Evolutionary conservation across 768 basidiomycete species (phyloP), one percentile per base, ranked within the genome.

Genomic region (Melanogaster broomeanus): DNA sequence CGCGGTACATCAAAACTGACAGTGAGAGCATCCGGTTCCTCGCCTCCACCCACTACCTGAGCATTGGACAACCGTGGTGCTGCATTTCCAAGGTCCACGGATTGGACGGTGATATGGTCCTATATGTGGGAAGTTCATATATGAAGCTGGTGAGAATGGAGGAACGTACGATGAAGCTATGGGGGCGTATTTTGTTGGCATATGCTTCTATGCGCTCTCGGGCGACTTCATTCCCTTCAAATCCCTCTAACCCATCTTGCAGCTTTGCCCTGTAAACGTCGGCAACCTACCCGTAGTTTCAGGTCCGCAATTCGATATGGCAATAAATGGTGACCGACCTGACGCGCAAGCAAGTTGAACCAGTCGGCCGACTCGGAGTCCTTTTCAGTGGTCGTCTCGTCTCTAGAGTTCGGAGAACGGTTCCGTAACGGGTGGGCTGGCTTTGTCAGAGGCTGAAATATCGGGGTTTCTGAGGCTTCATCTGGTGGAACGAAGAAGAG

Each of bases 91-190:
- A 97, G 78, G 57, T 93, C 82, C 13, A 96, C 81, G 0, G 90
- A 85, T 57, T 93, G 91, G 5, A 98, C 81, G 51, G 84, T 83
- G 48, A 96, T 92, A 53, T 87, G 81, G 61, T 93, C 93, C 95
- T 96, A 55, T 3, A 24, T 30, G n/a, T 19, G 44, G 49, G 53
- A 19, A 34, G 21, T 45, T 58, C 27, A 50, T 42, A 22, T 31
- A 46, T 30, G 37, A 37, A 38, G 4, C 33, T 9, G 27, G 47
- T 37, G 18, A 28, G 24, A 13, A 28, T 48, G 40, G 45, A 18
- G 31, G 16, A 39, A 67, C 81, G 51, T 65, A 89, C 90, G 62
- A 92, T 68, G 62, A 90, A 83, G 13, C 80, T 77, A 19, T 77
- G 67, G 27, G 91, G 88, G 28, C 89, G 82, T 52, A 87, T 81